Evolutionary conservation across 768 basidiomycete species (phyloP).

Genomic region (Tricholoma hemisulphureum): DNA sequence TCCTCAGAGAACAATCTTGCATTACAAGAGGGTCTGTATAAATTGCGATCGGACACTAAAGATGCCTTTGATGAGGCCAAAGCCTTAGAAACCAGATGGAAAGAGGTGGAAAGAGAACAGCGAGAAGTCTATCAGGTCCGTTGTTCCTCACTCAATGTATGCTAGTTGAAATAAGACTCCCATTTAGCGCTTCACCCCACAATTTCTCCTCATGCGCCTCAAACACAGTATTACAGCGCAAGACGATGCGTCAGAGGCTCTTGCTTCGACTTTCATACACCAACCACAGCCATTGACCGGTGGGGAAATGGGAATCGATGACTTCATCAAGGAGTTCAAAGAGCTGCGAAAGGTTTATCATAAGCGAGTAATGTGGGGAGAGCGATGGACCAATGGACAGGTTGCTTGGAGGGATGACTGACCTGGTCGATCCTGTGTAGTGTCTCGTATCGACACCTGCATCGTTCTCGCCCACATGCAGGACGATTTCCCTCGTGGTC

Average conservation of each 20-base stretch:
- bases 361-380: conserved; percentile 87
- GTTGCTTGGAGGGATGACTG: conserved; percentile 81
- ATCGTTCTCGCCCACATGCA: too few relatives aligned
- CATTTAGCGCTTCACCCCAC: conserved; percentile 75
- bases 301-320: conserved; percentile 65
- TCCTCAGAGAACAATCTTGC: conserved; percentile 68
- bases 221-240: conserved; percentile 87
- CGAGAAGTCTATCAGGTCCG: conserved; percentile 82
- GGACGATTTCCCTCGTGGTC: too few relatives aligned
- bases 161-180: not conserved
- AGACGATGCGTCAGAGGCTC: conserved; percentile 83
- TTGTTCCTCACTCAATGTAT: not conserved
- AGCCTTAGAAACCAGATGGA: conserved; percentile 77
- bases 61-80: conserved; percentile 88
- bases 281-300: conserved; percentile 35
- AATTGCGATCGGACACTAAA: conserved; percentile 77
- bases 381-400: conserved; percentile 81
- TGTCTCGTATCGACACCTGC: too few relatives aligned
- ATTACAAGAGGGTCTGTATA: conserved; percentile 73
- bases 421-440: too few relatives aligned
- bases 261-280: conserved; percentile 82
- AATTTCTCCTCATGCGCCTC: conserved; percentile 85
- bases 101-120: conserved; percentile 85
- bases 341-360: conserved; percentile 89
- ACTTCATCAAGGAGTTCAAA: conserved; percentile 86